Conservation (phyloP, 306 rosid species). For the Hippophae gyantsensis region DNA sequence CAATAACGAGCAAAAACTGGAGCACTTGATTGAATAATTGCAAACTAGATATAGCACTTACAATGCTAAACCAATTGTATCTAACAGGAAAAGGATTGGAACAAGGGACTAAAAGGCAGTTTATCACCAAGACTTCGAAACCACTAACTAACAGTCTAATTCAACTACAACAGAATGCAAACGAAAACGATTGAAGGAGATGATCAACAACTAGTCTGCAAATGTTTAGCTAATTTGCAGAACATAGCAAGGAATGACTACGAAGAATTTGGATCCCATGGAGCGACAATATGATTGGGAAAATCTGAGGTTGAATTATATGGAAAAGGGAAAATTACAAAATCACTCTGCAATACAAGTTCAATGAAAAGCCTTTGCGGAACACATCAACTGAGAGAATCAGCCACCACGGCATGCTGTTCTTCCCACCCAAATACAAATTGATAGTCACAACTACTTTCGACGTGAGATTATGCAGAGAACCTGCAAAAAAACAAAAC, state of each 20-base stretch:
- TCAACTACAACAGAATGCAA: too few species aligned
- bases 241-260: conserved; percentile 89
- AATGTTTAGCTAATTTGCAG: conserved; percentile 83
- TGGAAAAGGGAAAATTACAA: conserved; percentile 38
- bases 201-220: not conserved
- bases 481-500: conserved; percentile 22
- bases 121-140: not conserved
- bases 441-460: conserved; percentile 20
- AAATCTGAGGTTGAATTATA: not conserved
- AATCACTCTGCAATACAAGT: conserved; percentile 89
- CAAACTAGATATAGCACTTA: conserved; percentile 8
- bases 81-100: too few species aligned
- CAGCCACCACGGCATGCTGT: conserved; percentile 97
- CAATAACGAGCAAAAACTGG: conserved; percentile 6
- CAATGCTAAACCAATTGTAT: not conserved
- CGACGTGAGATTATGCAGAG: not conserved
- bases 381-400: conserved; percentile 64
- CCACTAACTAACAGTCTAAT: too few species aligned
- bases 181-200: not conserved
- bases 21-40: conserved; percentile 12
- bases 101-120: not conserved
- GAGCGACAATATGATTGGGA: conserved; percentile 8
- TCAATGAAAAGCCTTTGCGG: conserved; percentile 73
- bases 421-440: conserved; percentile 37
- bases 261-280: conserved; percentile 87